Base-by-base conservation (phyloP, 2,329 filamentous ascomycete species). In the Aureobasidium musti region DNA sequence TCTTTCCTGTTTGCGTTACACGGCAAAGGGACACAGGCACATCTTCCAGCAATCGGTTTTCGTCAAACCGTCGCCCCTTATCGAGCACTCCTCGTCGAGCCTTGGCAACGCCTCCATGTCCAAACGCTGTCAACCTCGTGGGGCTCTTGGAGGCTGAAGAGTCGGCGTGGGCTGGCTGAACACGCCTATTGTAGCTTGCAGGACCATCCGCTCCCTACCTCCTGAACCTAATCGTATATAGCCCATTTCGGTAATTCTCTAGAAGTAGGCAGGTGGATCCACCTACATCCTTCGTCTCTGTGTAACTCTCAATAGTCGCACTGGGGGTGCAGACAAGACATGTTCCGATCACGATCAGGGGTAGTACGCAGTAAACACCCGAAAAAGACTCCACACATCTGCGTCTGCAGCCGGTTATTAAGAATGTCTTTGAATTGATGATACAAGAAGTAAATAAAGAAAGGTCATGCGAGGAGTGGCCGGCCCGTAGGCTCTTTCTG, bases 381-480 rank as follows among this genome's bases (percentile, higher is more conserved):
- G 43, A n/a, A 39, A 39, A 35, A 10, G 35, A 35, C 2, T 47
- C 21, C 14, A 26, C 10, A 47, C 21, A 17, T 47, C 6, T 41
- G 30, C 23, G 30, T 41, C n/a, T n/a, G n/a, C n/a, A n/a, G n/a
- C n/a, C n/a, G 39, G 35, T 14, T 49, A 52, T 50, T 52, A 63
- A 63, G 30, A 10, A 39, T 63, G 13, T 52, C n/a, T 49, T 23
- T 14, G 13, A 30, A 63, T 63, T 50, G 45, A 14, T 63, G 33
- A 47, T 63, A 63, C 59, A 63, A 37, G 59, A 63, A 63, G 59
- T 59, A 45, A 59, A 59, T 45, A n/a, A 45, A 59, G 26, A 50
- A 39, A 45, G 33, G 59, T 33, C 19, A 50, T 52, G 59, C 59
- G 45, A 52, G 59, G 41, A 63, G 21, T 37, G 26, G 21, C 33